Evolutionary conservation across 176 grass and related monocot species (phyloP).

Genomic region (Carex pumila): DNA sequence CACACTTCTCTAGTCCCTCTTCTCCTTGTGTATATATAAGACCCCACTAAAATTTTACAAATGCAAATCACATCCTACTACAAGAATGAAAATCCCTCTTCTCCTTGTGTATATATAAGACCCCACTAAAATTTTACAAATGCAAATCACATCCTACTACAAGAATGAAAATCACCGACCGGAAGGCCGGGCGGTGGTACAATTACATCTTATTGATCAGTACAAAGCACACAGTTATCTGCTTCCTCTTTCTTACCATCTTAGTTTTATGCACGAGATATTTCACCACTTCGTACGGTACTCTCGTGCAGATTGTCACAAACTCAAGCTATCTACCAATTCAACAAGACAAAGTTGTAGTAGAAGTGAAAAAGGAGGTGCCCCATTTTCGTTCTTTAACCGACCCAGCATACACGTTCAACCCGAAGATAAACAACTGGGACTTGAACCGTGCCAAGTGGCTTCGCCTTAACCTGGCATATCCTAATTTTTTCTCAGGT

Average conservation of each 20-base stretch:
- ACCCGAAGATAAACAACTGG: slow-evolving; percentile 57
- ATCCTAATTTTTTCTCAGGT: slow-evolving; percentile 11
- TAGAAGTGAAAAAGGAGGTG: background rate
- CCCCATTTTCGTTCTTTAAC: slow-evolving; percentile 42
- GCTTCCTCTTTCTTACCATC: background rate
- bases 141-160: background rate
- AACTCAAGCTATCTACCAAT: background rate
- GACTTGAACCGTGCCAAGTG: slow-evolving; percentile 56
- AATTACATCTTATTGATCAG: background rate
- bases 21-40: background rate
- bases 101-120: background rate
- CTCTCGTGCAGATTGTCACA: background rate
- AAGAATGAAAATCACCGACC: background rate
- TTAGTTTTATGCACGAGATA: background rate
- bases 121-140: background rate
- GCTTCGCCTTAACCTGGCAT: slow-evolving; percentile 50
- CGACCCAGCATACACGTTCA: slow-evolving; percentile 58
- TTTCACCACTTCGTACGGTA: background rate
- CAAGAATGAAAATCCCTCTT: background rate
- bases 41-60: background rate
- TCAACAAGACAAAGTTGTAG: background rate
- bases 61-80: background rate
- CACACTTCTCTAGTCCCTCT: background rate
- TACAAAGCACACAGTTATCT: background rate
- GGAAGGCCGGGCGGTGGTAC: background rate